phyloP scores from a whole-genome alignment of 805 yeast genomes.

The Millerago galiae region DNA sequence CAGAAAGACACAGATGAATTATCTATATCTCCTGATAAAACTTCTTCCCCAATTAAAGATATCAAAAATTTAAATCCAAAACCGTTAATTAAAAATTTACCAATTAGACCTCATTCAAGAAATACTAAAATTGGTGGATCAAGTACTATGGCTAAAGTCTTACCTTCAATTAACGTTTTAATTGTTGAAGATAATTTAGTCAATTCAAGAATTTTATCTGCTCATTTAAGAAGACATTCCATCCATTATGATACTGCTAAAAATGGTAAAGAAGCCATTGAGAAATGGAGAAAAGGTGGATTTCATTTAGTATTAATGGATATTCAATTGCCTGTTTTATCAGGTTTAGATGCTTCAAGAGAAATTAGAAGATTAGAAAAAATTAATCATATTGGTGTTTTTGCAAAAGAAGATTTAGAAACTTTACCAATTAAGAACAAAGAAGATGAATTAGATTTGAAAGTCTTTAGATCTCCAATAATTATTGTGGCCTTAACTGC shows the following conservation, averaged over 20 bases:
- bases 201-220: constrained; percentile 85
- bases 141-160: constrained; percentile 46
- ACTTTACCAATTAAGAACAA: constrained; percentile 22
- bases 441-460: constrained; percentile 52
- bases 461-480: constrained; percentile 84
- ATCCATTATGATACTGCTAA: constrained; percentile 83
- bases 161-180: constrained; percentile 84
- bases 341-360: constrained; percentile 92
- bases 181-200: constrained; percentile 96
- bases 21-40: not conserved
- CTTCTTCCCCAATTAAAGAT: too few relatives aligned
- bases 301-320: constrained; percentile 95
- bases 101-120: not conserved
- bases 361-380: constrained; percentile 84
- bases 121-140: constrained; percentile 10
- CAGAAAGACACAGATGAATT: not conserved
- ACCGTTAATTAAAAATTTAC: not conserved
- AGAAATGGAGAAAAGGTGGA: constrained; percentile 92
- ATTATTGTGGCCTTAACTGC: constrained; percentile 97
- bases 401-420: constrained; percentile 21
- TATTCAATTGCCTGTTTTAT: constrained; percentile 90
- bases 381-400: constrained; percentile 65
- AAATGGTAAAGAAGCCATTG: constrained; percentile 92
- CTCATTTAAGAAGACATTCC: constrained; percentile 78
- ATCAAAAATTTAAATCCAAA: not conserved